These are phyloP conservation scores for Blastocystis hominis DNA, from an alignment of 352 stramenopile genomes.

Conservation along the genomic window DNA sequence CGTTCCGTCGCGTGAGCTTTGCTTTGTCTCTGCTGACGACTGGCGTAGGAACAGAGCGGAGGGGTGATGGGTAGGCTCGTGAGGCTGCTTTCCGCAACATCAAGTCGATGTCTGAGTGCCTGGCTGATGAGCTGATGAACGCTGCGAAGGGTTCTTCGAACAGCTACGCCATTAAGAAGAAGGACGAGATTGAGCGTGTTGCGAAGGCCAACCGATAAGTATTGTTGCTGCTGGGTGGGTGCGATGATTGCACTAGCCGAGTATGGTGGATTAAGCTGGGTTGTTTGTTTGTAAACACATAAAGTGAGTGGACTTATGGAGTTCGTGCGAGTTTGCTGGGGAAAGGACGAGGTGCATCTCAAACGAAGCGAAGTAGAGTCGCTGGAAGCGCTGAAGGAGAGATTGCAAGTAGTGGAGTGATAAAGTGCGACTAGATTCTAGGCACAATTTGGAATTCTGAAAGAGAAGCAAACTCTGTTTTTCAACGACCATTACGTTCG, in stretches of 20 bases:
- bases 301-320: background rate
- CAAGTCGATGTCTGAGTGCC: slow-evolving; percentile 97
- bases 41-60: slow-evolving; percentile 66
- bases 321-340: background rate
- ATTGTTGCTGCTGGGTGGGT: background rate
- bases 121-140: slow-evolving; percentile 99
- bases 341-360: background rate
- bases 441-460: background rate
- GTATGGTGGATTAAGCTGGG: background rate
- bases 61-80: slow-evolving; percentile 64
- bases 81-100: slow-evolving; percentile 98
- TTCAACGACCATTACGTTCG: background rate
- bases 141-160: slow-evolving; percentile 96
- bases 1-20: slow-evolving; percentile 97
- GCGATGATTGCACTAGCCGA: background rate
- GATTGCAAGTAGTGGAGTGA: background rate
- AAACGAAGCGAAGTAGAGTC: background rate
- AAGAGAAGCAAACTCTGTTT: background rate
- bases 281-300: background rate
- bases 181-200: slow-evolving; percentile 99
- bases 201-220: slow-evolving; percentile 99
- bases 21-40: slow-evolving; percentile 94
- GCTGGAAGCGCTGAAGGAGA: background rate
- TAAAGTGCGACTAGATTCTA: background rate
- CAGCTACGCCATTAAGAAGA: slow-evolving; percentile 99